phyloP scores from a whole-genome alignment of 192 early-diverging fungal genomes.

The Jimgerdemannia lactiflua region DNA sequence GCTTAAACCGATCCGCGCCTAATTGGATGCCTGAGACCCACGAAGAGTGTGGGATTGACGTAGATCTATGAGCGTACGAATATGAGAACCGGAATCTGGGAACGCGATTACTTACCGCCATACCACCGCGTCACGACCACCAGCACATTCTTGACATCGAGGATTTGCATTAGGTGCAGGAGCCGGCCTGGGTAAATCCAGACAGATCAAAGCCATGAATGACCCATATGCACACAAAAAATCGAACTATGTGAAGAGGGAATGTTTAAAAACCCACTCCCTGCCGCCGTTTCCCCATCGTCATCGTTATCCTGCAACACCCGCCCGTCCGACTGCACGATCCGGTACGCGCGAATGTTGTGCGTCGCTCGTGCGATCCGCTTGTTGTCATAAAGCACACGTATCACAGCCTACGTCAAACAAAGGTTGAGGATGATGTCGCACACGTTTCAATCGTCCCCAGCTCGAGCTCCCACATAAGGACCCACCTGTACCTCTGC shows the following conservation, averaged over 20 bases:
- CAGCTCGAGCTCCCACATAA: background rate
- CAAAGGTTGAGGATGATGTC: too few species aligned
- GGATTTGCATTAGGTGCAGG: constrained; percentile 76
- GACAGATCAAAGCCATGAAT: background rate
- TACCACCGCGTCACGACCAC: constrained; percentile 88
- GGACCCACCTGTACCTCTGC: constrained; percentile 43
- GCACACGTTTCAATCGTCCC: too few species aligned
- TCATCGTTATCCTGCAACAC: constrained; percentile 85
- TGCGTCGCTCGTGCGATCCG: constrained; percentile 85
- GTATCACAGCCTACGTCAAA: constrained; percentile 25
- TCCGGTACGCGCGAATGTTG: constrained; percentile 88
- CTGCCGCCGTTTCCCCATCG: constrained; percentile 93
- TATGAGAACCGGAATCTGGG: background rate
- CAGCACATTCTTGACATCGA: constrained; percentile 67
- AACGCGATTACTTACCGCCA: constrained; percentile 60
- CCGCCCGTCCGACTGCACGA: constrained; percentile 50
- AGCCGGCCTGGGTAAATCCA: constrained; percentile 42
- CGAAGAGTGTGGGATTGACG: background rate
- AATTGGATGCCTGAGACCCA: constrained; percentile 16
- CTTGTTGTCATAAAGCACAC: constrained; percentile 60
- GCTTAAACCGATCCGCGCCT: constrained; percentile 81
- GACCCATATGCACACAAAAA: background rate
- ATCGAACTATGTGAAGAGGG: background rate
- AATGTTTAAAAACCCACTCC: constrained; percentile 38
- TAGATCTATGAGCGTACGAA: background rate